A percentile compares a stretch with the other conserved stretches of the same genome.
These are phyloP conservation scores for Hymenoscyphus infarciens DNA, from an alignment of 2,329 filamentous ascomycete species.

Conservation along the genomic window DNA sequence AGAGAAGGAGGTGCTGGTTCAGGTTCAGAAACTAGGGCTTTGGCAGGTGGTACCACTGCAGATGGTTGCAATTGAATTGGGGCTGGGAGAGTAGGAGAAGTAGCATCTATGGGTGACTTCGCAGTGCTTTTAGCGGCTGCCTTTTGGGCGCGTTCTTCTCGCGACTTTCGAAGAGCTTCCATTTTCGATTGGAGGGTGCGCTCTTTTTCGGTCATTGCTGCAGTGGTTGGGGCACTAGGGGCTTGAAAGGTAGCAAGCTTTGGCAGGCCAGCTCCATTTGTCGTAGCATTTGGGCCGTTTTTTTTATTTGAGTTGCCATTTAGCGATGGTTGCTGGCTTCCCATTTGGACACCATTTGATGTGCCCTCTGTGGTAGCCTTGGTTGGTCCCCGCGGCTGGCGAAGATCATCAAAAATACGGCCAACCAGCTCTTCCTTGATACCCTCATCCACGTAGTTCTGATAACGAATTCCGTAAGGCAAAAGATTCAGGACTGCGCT, in stretches of 20 bases:
- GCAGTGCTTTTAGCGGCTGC: conserved; percentile 34
- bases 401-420: conserved; percentile 64
- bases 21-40: not conserved
- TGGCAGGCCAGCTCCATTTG: not conserved
- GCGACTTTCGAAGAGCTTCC: conserved; percentile 64
- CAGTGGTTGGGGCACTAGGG: conserved; percentile 11
- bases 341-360: not conserved
- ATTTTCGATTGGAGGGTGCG: conserved; percentile 72
- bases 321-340: not conserved
- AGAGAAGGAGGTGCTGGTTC: not conserved
- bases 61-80: conserved; percentile 13
- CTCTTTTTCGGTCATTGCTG: conserved; percentile 63
- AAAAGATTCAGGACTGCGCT: conserved; percentile 63
- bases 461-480: conserved; percentile 66
- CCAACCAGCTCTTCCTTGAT: conserved; percentile 61
- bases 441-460: conserved; percentile 70
- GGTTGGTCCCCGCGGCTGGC: conserved; percentile 42
- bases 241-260: conserved; percentile 7
- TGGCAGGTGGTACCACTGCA: not conserved
- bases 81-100: conserved; percentile 10
- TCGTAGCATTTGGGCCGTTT: conserved; percentile 56
- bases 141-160: conserved; percentile 43
- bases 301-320: not conserved
- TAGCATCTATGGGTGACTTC: conserved; percentile 14
- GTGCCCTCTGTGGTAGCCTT: conserved; percentile 9